Conservation (phyloP, 1,284 basidiomycete species). For the Austroboletus niveus region DNA sequence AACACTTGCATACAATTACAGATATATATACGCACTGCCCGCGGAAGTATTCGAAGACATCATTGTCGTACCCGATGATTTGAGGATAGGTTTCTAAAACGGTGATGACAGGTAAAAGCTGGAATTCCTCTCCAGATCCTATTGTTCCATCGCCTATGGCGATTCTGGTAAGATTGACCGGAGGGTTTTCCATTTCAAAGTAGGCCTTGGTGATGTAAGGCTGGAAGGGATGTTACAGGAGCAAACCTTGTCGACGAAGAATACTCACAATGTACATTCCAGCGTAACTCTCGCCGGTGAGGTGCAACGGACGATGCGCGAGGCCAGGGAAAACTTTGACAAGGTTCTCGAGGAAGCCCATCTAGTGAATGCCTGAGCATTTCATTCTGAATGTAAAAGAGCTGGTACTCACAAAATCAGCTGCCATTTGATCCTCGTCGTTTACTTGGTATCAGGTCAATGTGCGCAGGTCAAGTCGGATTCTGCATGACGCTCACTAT, state of each 20-base stretch:
- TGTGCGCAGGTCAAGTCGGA: neutral
- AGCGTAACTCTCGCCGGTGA: constrained; percentile 68
- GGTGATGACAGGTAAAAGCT: constrained; percentile 52
- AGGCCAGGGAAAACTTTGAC: constrained; percentile 67
- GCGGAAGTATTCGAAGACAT: constrained; percentile 65
- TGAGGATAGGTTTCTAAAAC: constrained; percentile 71
- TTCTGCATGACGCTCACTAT: constrained; percentile 39
- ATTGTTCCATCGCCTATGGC: constrained; percentile 69
- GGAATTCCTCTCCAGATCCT: constrained; percentile 45
- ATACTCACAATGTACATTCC: constrained; percentile 59
- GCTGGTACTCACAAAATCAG: constrained; percentile 57
- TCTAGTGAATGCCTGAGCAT: constrained; percentile 35
- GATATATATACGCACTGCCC: constrained; percentile 50
- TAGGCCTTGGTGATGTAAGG: constrained; percentile 74
- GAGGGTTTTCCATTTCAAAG: constrained; percentile 59
- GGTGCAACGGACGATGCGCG: constrained; percentile 54
- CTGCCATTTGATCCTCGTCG: constrained; percentile 65
- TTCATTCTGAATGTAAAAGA: neutral
- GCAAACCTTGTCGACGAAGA: neutral
- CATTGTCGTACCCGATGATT: constrained; percentile 65
- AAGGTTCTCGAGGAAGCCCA: constrained; percentile 65
- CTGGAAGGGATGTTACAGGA: constrained; percentile 32
- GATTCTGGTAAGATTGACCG: constrained; percentile 64
- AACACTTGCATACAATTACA: neutral
- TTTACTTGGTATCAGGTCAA: constrained; percentile 39